Evolutionary conservation across 169 alveolate species (phyloP).

Genomic region (Cryptosporidium sp.): DNA sequence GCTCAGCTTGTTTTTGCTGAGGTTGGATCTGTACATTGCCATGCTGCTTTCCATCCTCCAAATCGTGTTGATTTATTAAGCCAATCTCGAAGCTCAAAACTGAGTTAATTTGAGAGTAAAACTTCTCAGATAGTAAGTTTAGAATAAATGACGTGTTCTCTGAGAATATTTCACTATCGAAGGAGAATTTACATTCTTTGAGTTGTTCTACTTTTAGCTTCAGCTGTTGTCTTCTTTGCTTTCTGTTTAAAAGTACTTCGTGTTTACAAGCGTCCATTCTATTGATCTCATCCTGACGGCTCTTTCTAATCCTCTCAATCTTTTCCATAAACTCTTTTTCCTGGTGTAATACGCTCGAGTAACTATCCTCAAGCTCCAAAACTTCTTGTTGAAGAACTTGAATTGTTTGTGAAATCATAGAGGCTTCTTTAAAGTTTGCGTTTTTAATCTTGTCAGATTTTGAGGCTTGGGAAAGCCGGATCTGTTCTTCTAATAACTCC

Average conservation of each 20-base stretch:
- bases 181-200: conserved; percentile 31
- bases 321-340: conserved; percentile 59
- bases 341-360: conserved; percentile 18
- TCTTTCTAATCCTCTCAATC: conserved; percentile 52
- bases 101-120: conserved; percentile 26
- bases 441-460: conserved; percentile 49
- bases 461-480: conserved; percentile 41
- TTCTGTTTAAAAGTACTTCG: conserved; percentile 25
- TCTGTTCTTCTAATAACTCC: conserved; percentile 58
- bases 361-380: conserved; percentile 41
- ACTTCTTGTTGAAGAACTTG: conserved; percentile 23
- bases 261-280: conserved; percentile 19
- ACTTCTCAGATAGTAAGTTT: not conserved
- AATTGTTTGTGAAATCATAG: conserved; percentile 62
- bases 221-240: conserved; percentile 7
- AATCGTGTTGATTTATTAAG: conserved; percentile 3
- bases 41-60: conserved; percentile 18
- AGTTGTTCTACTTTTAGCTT: conserved; percentile 11
- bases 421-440: conserved; percentile 66
- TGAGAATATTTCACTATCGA: not conserved
- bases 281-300: conserved; percentile 1
- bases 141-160: not conserved
- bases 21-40: not conserved
- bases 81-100: conserved; percentile 36
- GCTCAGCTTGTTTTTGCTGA: not conserved